Percentiles rank a stretch among this genome's conserved stretches.
phyloP scores from a whole-genome alignment of 805 yeast genomes.

The Kodamaea restingae region DNA sequence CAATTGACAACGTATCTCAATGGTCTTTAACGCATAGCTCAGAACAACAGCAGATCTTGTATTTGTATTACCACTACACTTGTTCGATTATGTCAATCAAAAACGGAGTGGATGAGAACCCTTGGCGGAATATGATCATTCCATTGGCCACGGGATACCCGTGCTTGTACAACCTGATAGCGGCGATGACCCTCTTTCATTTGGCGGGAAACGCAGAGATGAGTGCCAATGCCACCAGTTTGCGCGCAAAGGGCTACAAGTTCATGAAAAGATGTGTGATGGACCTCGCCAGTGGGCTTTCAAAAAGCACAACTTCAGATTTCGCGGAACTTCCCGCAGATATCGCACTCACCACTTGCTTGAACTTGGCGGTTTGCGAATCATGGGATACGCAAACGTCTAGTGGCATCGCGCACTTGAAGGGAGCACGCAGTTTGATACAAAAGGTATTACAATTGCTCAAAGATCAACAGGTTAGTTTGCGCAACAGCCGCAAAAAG shows the following conservation, averaged over 20 bases:
- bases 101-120: slow-evolving; percentile 62
- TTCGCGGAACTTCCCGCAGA: slow-evolving; percentile 47
- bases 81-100: slow-evolving; percentile 55
- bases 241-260: slow-evolving; percentile 47
- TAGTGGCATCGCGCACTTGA: slow-evolving; percentile 64
- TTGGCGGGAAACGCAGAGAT: slow-evolving; percentile 34
- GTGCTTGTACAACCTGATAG: slow-evolving; percentile 57
- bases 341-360: slow-evolving; percentile 62
- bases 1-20: slow-evolving; percentile 8
- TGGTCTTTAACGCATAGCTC: slow-evolving; percentile 20
- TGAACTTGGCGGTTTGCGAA: slow-evolving; percentile 61
- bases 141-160: slow-evolving; percentile 55
- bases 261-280: slow-evolving; percentile 60
- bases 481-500: slow-evolving; percentile 12
- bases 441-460: slow-evolving; percentile 38
- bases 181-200: slow-evolving; percentile 66
- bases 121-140: slow-evolving; percentile 57
- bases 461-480: slow-evolving; percentile 20
- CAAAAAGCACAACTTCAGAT: slow-evolving; percentile 19
- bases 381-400: slow-evolving; percentile 66
- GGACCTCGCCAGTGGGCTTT: slow-evolving; percentile 55
- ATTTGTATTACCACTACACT: slow-evolving; percentile 33
- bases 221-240: slow-evolving; percentile 40
- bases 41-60: slow-evolving; percentile 35
- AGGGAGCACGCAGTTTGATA: slow-evolving; percentile 63